Evolutionary conservation across 2,329 filamentous ascomycete genomes (phyloP).

Genomic region (Epichloe festucae): DNA sequence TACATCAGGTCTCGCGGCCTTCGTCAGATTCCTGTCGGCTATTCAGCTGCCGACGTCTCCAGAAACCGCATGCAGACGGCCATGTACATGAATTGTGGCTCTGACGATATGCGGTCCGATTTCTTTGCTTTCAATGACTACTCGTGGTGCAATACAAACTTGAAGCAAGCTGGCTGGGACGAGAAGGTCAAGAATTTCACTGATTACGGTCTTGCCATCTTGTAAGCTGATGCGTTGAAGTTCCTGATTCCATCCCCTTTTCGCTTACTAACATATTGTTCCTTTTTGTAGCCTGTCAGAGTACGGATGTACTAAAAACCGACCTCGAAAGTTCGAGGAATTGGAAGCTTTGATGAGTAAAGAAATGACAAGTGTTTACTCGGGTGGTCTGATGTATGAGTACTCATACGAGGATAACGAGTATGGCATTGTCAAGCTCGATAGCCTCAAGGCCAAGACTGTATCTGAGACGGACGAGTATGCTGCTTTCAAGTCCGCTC

Average conservation of each 20-base stretch:
- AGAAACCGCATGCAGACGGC: slow-evolving; percentile 80
- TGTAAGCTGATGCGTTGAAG: slow-evolving; percentile 29
- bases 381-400: slow-evolving; percentile 91
- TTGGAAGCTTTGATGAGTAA: slow-evolving; percentile 63
- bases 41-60: slow-evolving; percentile 68
- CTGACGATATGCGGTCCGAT: slow-evolving; percentile 71
- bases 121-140: slow-evolving; percentile 88
- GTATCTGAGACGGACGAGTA: slow-evolving; percentile 52
- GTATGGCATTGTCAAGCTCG: slow-evolving; percentile 68
- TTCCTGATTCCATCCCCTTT: neutral
- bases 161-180: slow-evolving; percentile 64
- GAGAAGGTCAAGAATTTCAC: slow-evolving; percentile 79
- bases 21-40: slow-evolving; percentile 60
- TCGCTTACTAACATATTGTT: neutral
- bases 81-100: slow-evolving; percentile 85
- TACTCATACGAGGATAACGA: slow-evolving; percentile 70
- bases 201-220: slow-evolving; percentile 78
- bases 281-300: slow-evolving; percentile 55
- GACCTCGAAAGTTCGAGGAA: slow-evolving; percentile 65
- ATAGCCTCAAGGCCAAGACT: slow-evolving; percentile 38
- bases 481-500: slow-evolving; percentile 34
- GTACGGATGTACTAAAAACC: slow-evolving; percentile 78
- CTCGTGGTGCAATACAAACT: slow-evolving; percentile 69
- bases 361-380: slow-evolving; percentile 84
- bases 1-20: slow-evolving; percentile 51